These are phyloP conservation scores for Epichloe bromicola DNA, from an alignment of 2,329 filamentous ascomycete species.

Conservation along the genomic window DNA sequence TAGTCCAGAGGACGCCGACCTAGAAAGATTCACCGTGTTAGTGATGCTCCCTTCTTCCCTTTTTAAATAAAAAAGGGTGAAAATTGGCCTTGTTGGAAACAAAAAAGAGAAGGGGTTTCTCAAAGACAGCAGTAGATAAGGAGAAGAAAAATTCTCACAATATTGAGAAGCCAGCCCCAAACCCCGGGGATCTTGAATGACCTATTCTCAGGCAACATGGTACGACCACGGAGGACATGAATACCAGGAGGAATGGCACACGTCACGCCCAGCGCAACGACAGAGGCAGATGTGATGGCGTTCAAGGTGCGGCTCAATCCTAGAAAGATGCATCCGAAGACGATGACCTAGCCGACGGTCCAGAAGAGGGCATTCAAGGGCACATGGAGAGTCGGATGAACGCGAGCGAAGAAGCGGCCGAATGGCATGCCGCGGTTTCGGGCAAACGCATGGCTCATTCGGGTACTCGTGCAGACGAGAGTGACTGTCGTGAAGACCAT, in stretches of 20 bases:
- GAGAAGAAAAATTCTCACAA: slow-evolving; percentile 7
- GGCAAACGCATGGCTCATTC: slow-evolving; percentile 56
- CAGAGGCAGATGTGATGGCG: slow-evolving; percentile 58
- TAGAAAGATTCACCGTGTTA: too few relatives aligned
- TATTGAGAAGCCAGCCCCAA: slow-evolving; percentile 24
- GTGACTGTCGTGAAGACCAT: slow-evolving; percentile 50
- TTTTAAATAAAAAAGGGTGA: neutral
- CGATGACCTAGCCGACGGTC: slow-evolving; percentile 46
- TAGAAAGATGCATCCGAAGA: slow-evolving; percentile 59
- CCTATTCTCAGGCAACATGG: slow-evolving; percentile 43
- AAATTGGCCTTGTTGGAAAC: neutral
- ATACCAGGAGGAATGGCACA: slow-evolving; percentile 65
- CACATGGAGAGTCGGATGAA: slow-evolving; percentile 48
- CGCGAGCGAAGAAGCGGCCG: slow-evolving; percentile 44
- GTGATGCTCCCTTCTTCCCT: too few relatives aligned
- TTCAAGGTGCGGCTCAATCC: slow-evolving; percentile 56
- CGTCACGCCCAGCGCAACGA: slow-evolving; percentile 59
- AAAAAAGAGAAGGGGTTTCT: neutral
- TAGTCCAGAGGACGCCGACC: too few relatives aligned
- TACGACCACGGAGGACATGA: slow-evolving; percentile 53
- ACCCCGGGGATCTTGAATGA: slow-evolving; percentile 24
- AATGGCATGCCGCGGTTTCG: slow-evolving; percentile 55
- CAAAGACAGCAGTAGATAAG: too few relatives aligned
- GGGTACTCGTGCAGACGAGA: slow-evolving; percentile 52
- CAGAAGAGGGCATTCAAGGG: slow-evolving; percentile 56